A percentile compares a stretch with the other conserved stretches of the same genome.
Conservation (phyloP, 106 monocot species). For the Phalaenopsis aphrodite region DNA sequence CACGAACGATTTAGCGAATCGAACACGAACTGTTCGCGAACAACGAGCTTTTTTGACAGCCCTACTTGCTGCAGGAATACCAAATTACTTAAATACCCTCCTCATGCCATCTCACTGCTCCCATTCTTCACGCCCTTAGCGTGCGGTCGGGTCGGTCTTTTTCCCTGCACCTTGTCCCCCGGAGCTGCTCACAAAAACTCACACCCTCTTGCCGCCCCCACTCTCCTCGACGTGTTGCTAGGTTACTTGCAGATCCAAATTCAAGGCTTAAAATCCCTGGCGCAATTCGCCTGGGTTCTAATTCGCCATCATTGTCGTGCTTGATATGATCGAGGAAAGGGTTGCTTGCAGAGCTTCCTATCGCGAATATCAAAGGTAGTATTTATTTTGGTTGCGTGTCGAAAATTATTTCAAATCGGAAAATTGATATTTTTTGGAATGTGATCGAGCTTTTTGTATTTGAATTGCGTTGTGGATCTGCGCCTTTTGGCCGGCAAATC, state of each 20-base stretch:
- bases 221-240: background rate
- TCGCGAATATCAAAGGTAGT: background rate
- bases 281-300: background rate
- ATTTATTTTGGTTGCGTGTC: background rate
- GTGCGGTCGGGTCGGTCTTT: conserved; percentile 5
- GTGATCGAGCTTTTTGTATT: no score
- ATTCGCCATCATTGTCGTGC: background rate
- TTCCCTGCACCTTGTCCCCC: background rate
- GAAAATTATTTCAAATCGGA: background rate
- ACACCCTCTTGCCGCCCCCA: background rate
- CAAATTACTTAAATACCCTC: background rate
- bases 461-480: no score
- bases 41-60: no score
- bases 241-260: conserved; percentile 1
- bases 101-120: background rate
- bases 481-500: background rate
- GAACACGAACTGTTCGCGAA: no score
- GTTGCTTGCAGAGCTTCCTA: background rate
- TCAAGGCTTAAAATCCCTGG: background rate
- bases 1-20: no score
- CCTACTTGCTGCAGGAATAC: background rate
- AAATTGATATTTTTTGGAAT: background rate
- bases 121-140: background rate
- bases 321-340: background rate
- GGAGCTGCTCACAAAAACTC: background rate